Evolutionary conservation across 495 filamentous ascomycete species (phyloP).

Genomic region (Chaetomium fimeti): DNA sequence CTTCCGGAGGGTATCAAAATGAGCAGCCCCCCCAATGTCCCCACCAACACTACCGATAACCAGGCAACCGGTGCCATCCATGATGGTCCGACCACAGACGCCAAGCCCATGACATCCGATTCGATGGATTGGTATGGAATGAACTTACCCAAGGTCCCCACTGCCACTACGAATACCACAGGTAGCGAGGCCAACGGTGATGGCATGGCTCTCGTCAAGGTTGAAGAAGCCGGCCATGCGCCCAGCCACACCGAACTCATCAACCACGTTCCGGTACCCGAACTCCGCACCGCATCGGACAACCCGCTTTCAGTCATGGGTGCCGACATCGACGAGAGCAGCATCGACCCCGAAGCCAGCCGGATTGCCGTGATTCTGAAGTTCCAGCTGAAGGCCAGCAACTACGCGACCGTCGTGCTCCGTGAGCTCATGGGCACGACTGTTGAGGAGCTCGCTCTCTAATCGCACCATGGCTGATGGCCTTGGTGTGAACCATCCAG

Average conservation of each 20-base stretch:
- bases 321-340: conserved; percentile 18
- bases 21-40: neutral
- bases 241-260: conserved; percentile 4
- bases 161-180: neutral
- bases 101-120: conserved; percentile 1
- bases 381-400: conserved; percentile 78
- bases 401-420: conserved; percentile 93
- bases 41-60: neutral
- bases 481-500: neutral
- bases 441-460: conserved; percentile 16
- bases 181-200: neutral
- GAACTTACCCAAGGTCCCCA: conserved; percentile 10
- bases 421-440: conserved; percentile 63
- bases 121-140: conserved; percentile 20
- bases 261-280: conserved; percentile 23
- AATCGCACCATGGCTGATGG: neutral
- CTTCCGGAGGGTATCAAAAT: neutral
- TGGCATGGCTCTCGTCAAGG: conserved; percentile 8
- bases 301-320: conserved; percentile 27
- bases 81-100: neutral
- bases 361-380: conserved; percentile 83
- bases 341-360: conserved; percentile 29
- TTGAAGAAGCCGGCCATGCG: neutral
- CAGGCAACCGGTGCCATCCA: neutral
- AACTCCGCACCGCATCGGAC: conserved; percentile 28